Evolutionary conservation across 2,329 filamentous ascomycete genomes (phyloP).

Genomic region (Hypoxylon sp.): DNA sequence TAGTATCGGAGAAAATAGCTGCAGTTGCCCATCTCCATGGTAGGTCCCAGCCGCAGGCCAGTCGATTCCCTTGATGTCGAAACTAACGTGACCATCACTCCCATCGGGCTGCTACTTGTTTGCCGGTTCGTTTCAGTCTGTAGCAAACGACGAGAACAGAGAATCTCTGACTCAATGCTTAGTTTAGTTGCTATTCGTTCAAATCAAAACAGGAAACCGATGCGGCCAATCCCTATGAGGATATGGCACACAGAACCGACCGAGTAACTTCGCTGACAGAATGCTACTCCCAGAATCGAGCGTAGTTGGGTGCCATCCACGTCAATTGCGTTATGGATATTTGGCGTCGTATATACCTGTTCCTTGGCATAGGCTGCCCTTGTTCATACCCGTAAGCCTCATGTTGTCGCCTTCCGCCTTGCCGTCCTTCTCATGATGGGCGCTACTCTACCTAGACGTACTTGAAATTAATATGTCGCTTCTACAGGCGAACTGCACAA

Average conservation of each 20-base stretch:
- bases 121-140: slow-evolving; percentile 25
- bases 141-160: slow-evolving; percentile 31
- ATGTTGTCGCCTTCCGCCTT: slow-evolving; percentile 1
- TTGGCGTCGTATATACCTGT: background rate
- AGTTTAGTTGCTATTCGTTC: background rate
- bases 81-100: slow-evolving; percentile 17
- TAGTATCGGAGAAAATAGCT: slow-evolving; percentile 40
- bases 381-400: background rate
- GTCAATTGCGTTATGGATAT: background rate
- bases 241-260: background rate
- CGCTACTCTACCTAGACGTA: slow-evolving; percentile 14
- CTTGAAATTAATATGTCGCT: slow-evolving; percentile 19
- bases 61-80: slow-evolving; percentile 6
- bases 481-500: slow-evolving; percentile 27
- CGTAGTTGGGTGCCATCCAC: background rate
- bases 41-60: slow-evolving; percentile 22
- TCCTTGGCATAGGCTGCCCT: background rate
- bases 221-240: background rate
- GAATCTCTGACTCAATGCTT: background rate
- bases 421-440: background rate
- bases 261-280: background rate
- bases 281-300: background rate
- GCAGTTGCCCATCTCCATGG: slow-evolving; percentile 33
- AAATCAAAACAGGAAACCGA: slow-evolving; percentile 1
- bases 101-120: slow-evolving; percentile 32